Percentiles rank a stretch among this genome's conserved stretches.
phyloP scores from a whole-genome alignment of 2,329 filamentous ascomycete genomes.

The Reticulascus tulasneorum region DNA sequence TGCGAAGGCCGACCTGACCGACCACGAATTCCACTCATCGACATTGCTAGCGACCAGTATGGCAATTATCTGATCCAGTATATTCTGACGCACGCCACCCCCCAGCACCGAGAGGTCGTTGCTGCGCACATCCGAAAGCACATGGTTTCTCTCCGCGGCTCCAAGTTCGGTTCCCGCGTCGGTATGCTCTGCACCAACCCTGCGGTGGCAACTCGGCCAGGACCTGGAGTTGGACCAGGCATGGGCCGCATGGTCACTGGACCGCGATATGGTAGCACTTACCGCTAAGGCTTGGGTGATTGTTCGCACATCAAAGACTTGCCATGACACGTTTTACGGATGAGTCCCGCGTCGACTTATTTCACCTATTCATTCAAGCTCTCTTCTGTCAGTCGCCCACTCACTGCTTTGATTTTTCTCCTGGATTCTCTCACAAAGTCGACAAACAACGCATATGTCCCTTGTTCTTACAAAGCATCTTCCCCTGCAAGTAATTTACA shows the following conservation, averaged over 20 bases:
- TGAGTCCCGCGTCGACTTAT: not conserved
- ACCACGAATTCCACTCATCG: constrained; percentile 93
- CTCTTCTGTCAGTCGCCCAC: not conserved
- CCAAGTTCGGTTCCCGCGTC: constrained; percentile 96
- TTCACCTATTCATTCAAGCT: not conserved
- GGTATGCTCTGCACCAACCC: constrained; percentile 99
- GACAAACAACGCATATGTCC: constrained; percentile 39
- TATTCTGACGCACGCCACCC: constrained; percentile 82
- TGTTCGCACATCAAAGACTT: not conserved
- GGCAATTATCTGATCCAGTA: constrained; percentile 98
- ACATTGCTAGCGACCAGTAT: constrained; percentile 98
- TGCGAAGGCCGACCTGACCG: constrained; percentile 88
- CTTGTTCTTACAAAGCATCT: constrained; percentile 41
- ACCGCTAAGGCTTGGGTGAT: constrained; percentile 47
- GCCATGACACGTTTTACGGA: constrained; percentile 3
- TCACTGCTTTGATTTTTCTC: constrained; percentile 22
- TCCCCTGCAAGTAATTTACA: constrained; percentile 49
- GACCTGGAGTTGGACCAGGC: constrained; percentile 70
- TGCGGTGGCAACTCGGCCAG: constrained; percentile 81
- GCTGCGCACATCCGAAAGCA: constrained; percentile 95
- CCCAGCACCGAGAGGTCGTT: constrained; percentile 89
- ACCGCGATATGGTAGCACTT: constrained; percentile 54
- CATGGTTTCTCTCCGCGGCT: constrained; percentile 97
- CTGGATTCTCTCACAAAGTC: constrained; percentile 22
- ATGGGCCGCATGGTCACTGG: constrained; percentile 57